Evolutionary conservation across 768 basidiomycete genomes (phyloP).

Genomic region (Amylocystis lapponica): DNA sequence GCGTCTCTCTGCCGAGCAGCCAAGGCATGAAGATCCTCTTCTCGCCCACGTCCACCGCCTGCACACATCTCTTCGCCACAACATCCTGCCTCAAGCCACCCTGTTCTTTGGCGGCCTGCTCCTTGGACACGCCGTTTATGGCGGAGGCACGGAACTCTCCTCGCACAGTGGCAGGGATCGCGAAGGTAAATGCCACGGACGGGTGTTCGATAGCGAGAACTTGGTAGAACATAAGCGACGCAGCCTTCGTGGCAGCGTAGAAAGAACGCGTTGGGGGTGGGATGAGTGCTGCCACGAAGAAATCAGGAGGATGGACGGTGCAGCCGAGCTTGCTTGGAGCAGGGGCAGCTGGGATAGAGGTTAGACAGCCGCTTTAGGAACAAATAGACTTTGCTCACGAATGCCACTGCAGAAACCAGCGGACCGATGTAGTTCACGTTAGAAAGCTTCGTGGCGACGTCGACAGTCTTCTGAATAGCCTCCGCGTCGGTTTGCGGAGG

Average conservation of each 20-base stretch:
- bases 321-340: slow-evolving; percentile 52
- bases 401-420: slow-evolving; percentile 60
- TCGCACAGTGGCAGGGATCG: slow-evolving; percentile 68
- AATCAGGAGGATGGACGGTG: slow-evolving; percentile 73
- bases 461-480: slow-evolving; percentile 54
- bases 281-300: slow-evolving; percentile 75
- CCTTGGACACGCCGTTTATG: slow-evolving; percentile 49
- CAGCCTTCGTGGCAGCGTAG: slow-evolving; percentile 81
- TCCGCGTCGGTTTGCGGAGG: slow-evolving; percentile 39
- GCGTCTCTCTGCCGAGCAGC: slow-evolving; percentile 37
- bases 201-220: slow-evolving; percentile 79
- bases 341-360: slow-evolving; percentile 59
- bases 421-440: slow-evolving; percentile 68
- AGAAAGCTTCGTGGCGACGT: slow-evolving; percentile 51
- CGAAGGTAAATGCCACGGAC: slow-evolving; percentile 49
- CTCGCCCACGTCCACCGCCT: slow-evolving; percentile 53
- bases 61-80: slow-evolving; percentile 56
- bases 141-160: slow-evolving; percentile 78
- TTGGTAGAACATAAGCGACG: slow-evolving; percentile 72
- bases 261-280: slow-evolving; percentile 83
- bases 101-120: slow-evolving; percentile 46
- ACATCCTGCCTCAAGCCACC: slow-evolving; percentile 51
- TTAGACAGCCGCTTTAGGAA: background rate
- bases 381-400: slow-evolving; percentile 52
- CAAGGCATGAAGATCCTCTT: slow-evolving; percentile 55